Evolutionary conservation across 441 rosid genomes (phyloP).

Genomic region (Populus hybrid): DNA sequence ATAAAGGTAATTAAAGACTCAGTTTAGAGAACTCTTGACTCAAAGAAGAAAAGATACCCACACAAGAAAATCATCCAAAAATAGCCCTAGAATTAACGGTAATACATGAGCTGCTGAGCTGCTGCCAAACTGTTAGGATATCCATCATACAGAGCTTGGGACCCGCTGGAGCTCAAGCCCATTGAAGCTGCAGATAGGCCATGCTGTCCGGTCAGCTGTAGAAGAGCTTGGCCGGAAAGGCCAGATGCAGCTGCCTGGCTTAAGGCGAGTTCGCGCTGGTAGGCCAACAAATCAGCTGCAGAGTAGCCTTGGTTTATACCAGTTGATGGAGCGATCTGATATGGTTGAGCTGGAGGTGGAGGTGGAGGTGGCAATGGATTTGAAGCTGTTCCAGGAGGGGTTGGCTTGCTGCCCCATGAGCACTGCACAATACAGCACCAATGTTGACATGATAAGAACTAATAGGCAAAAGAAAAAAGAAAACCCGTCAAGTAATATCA

Average conservation of each 20-base stretch:
- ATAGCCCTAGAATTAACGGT: conserved; percentile 24
- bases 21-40: neutral
- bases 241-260: conserved; percentile 60
- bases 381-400: conserved; percentile 84
- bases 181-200: conserved; percentile 38
- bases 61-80: neutral
- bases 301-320: conserved; percentile 60
- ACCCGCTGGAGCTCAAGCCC: conserved; percentile 79
- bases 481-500: neutral
- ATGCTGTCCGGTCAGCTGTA: conserved; percentile 39
- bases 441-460: neutral
- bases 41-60: neutral
- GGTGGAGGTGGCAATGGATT: conserved; percentile 94
- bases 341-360: conserved; percentile 60
- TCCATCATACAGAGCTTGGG: conserved; percentile 86
- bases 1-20: neutral
- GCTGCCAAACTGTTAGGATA: conserved; percentile 83
- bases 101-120: conserved; percentile 93
- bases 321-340: conserved; percentile 45
- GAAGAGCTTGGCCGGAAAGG: conserved; percentile 37
- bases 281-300: conserved; percentile 69
- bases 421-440: conserved; percentile 41
- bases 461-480: neutral
- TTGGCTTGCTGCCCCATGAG: conserved; percentile 96
- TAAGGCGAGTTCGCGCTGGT: conserved; percentile 77